A percentile compares a stretch with the other conserved stretches of the same genome.
These are phyloP conservation scores for Chimonanthus praecox DNA, from an alignment of 164 flowering plant species.

Conservation along the genomic window DNA sequence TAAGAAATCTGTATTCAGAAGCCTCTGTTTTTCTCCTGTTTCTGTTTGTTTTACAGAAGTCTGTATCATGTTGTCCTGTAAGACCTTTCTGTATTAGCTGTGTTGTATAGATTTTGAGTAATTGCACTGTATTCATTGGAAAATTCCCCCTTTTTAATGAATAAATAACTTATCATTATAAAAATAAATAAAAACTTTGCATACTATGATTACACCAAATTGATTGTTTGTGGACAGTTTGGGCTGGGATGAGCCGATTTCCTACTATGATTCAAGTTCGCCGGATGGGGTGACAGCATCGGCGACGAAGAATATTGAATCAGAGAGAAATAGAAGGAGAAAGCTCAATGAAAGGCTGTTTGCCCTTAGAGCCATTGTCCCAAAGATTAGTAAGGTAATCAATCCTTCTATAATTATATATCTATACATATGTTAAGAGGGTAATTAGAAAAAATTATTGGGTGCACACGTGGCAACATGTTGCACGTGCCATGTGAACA, in stretches of 20 bases:
- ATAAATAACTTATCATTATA: no score
- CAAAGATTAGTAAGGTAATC: slow-evolving; percentile 79
- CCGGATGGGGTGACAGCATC: slow-evolving; percentile 62
- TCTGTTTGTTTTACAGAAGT: no score
- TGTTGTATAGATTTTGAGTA: no score
- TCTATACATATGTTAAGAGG: neutral
- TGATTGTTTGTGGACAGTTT: slow-evolving; percentile 30
- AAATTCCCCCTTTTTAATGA: neutral
- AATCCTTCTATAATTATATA: neutral
- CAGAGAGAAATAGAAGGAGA: slow-evolving; percentile 95
- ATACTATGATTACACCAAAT: neutral
- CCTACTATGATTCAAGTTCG: slow-evolving; percentile 74
- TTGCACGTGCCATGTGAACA: no score
- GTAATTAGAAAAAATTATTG: no score
- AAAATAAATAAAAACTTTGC: no score
- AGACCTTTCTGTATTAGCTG: no score
- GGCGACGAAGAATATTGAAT: slow-evolving; percentile 58
- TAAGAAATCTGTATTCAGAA: no score
- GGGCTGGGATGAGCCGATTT: slow-evolving; percentile 52
- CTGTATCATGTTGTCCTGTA: no score
- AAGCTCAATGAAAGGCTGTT: slow-evolving; percentile 89
- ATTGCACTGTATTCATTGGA: neutral
- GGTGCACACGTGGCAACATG: no score
- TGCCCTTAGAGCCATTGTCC: slow-evolving; percentile 72
- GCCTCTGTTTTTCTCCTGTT: no score